A percentile compares a stretch with the other conserved stretches of the same genome.
Conservation (phyloP, 495 filamentous ascomycete genomes). For the Articulospora tetracladia region DNA sequence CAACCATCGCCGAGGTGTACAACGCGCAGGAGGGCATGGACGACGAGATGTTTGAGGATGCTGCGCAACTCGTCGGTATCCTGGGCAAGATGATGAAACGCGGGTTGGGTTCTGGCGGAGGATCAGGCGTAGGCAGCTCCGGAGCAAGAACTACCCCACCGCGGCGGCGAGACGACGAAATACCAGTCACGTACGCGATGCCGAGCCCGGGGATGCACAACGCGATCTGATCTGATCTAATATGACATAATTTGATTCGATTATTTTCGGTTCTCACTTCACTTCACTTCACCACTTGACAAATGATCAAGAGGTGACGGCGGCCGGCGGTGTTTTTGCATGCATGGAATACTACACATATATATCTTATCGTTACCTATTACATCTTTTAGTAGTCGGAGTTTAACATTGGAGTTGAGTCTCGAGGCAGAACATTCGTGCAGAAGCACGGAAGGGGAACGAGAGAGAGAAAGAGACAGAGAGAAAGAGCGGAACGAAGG, state of each 20-base stretch:
- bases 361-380: no score
- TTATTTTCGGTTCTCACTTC: no score
- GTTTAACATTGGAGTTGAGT: no score
- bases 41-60: slow-evolving; percentile 81
- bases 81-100: slow-evolving; percentile 77
- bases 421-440: no score
- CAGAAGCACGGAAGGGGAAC: not conserved
- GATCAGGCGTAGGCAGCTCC: slow-evolving; percentile 11
- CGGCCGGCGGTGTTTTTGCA: no score
- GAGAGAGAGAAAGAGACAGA: not conserved
- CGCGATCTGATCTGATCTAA: slow-evolving; percentile 24
- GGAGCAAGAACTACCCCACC: slow-evolving; percentile 14
- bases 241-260: no score
- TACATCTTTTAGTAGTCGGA: no score
- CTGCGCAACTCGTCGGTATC: slow-evolving; percentile 69
- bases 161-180: not conserved
- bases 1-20: slow-evolving; percentile 86
- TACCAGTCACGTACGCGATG: no score
- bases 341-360: no score
- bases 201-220: slow-evolving; percentile 27
- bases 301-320: no score
- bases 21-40: slow-evolving; percentile 87
- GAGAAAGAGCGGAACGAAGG: not conserved
- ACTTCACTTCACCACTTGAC: no score
- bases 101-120: slow-evolving; percentile 35